These are phyloP conservation scores for Cymodocea nodosa DNA, from an alignment of 116 monocot genomes.

Conservation along the genomic window DNA sequence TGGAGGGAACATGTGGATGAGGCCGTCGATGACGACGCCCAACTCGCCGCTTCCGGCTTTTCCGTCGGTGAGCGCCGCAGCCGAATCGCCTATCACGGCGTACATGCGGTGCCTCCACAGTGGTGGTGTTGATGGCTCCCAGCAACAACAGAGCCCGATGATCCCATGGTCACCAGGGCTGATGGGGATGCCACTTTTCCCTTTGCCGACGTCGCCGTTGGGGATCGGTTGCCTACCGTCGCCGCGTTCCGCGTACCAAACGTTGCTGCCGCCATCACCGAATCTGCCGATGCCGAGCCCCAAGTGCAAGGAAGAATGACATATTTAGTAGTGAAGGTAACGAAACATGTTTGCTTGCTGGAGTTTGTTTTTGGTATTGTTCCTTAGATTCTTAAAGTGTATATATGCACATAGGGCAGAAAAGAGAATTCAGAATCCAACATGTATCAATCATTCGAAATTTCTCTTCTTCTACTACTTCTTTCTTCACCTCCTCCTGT, in stretches of 20 bases:
- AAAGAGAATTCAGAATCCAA: too few relatives aligned
- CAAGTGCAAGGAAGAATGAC: constrained; percentile 4
- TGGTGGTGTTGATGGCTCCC: constrained; percentile 8
- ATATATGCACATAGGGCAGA: too few relatives aligned
- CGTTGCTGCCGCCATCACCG: constrained; percentile 31
- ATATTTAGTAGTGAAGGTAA: too few relatives aligned
- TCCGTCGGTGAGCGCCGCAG: constrained; percentile 55
- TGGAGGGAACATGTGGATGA: constrained; percentile 8
- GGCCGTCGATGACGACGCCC: constrained; percentile 19
- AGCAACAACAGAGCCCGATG: not conserved
- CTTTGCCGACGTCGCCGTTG: constrained; percentile 46
- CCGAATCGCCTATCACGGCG: constrained; percentile 83
- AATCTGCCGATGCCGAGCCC: constrained; percentile 41
- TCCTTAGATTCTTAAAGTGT: too few relatives aligned
- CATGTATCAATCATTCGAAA: too few relatives aligned
- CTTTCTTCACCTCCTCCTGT: too few relatives aligned
- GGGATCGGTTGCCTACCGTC: constrained; percentile 34
- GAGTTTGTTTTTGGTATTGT: too few relatives aligned
- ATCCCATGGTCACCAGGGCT: constrained; percentile 1
- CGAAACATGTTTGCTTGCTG: too few relatives aligned
- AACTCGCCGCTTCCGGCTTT: constrained; percentile 73
- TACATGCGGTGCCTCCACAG: constrained; percentile 73
- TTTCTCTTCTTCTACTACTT: too few relatives aligned
- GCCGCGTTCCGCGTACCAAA: constrained; percentile 17
- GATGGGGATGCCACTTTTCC: constrained; percentile 33